Evolutionary conservation across 495 filamentous ascomycete genomes (phyloP), one percentile per base, ranked within the genome.

Genomic region (Xylaria nigripes): DNA sequence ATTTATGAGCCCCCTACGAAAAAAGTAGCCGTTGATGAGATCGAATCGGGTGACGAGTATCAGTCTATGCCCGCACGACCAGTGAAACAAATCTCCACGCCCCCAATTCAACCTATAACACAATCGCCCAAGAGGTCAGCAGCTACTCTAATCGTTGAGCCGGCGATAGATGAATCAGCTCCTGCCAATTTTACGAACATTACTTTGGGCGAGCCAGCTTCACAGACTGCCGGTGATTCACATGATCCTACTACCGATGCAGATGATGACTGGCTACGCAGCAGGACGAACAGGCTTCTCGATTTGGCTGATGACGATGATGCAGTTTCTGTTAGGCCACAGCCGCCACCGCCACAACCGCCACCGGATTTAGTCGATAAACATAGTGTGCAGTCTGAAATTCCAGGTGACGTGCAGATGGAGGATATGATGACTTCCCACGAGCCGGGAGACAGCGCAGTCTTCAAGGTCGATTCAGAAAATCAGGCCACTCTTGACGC

Each of bases 181-280:
- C 21, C 29, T 7, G 16, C 40, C 16, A 29, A 45, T 34, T 9
- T 46, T 22, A 50, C 38, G 54, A n/a, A n/a, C n/a, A n/a, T n/a
- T n/a, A n/a, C n/a, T n/a, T n/a, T n/a, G n/a, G 10, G 19, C 50
- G 62, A 58, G 18, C 48, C 57, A 19, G 32, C 40, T 23, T 15
- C 44, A 21, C 54, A 47, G 15, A 13, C 2, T 16, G 22, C 10
- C 23, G 13, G 34, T 47, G 15, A 9, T 42, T 18, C 24, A 46
- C 54, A 45, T 1, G 32, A 51, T 13, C 18, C 44, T 18, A 27
- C 42, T 1, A 19, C 48, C 3, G 29, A 19, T 16, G 58, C 49
- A 12, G 63, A 98, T 66, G 78, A 81, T 43, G 93, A 99, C 65
- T 99, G 93, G 93, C 76, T 96, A 46, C 84, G 93, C 38, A 94